phyloP scores from a whole-genome alignment of 2,329 filamentous ascomycete genomes.

The Arthrobotrys entomopaga region DNA sequence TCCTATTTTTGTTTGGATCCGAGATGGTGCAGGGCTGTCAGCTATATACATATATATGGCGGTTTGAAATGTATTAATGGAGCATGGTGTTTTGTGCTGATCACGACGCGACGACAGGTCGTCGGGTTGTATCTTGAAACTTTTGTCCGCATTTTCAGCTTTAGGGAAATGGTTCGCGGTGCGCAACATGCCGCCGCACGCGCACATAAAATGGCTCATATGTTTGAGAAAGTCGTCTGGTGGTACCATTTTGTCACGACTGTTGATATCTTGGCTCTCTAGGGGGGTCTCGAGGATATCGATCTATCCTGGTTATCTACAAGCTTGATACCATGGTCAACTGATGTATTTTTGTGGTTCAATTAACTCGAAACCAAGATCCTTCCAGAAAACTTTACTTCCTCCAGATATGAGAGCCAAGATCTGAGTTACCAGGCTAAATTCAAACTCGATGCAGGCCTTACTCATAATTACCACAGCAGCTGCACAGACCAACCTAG shows the following conservation, averaged over 20 bases:
- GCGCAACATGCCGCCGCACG: too few relatives aligned
- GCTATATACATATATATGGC: too few relatives aligned
- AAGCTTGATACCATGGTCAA: conserved; percentile 7
- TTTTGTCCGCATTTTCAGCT: too few relatives aligned
- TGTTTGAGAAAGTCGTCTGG: too few relatives aligned
- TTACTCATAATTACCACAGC: conserved; percentile 37
- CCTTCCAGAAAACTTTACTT: not conserved
- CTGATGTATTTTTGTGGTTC: conserved; percentile 3
- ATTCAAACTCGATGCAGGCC: conserved; percentile 21
- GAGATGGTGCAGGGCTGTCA: not conserved
- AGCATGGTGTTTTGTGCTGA: too few relatives aligned
- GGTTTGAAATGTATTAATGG: too few relatives aligned
- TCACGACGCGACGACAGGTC: too few relatives aligned
- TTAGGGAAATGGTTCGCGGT: too few relatives aligned
- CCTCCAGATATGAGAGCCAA: conserved; percentile 17
- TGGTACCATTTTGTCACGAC: too few relatives aligned
- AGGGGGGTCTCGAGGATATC: not conserved
- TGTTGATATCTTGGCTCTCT: too few relatives aligned
- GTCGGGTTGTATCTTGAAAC: too few relatives aligned
- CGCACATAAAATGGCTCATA: too few relatives aligned
- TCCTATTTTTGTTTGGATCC: not conserved
- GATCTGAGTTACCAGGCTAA: conserved; percentile 35
- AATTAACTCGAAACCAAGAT: conserved; percentile 37
- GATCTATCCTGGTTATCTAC: not conserved
- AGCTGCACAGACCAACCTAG: conserved; percentile 35